Base-by-base conservation (phyloP, 2,329 filamentous ascomycete genomes). In the Diplodia mutila region DNA sequence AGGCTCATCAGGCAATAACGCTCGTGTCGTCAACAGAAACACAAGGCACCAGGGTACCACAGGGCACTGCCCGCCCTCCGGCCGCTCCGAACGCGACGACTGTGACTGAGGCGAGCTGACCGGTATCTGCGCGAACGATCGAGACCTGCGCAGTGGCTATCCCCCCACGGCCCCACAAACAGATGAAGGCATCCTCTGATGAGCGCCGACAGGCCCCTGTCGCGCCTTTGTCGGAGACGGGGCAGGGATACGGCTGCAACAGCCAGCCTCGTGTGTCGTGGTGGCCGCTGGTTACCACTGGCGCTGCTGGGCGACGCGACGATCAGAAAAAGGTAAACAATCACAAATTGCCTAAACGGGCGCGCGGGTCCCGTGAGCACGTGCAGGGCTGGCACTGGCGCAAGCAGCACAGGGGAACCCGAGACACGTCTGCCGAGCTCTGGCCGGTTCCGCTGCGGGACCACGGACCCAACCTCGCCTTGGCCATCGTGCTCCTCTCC, bases 131-230 rank as follows among this genome's bases (percentile, higher is more conserved):
- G 54, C 65, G 32, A 49, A 52, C 42, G 54, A 51, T 54, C 54
- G 48, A 67, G 54, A 61, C 65, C 65, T 51, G 65, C 34, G 25
- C 12, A 23, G 18, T 39, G 53, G 65, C 65, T 65, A n/a, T 32
- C 64, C 51, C 63, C 51, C 53, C 51, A 55, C 61, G 55, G 55
- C 46, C 68, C 54, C 65, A 68, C 74, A 79, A 78, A 73, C 77
- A 63, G 18, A 61, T 21, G 39, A 34, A 61, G 25, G 25, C 57
- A 74, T 78, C 75, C 69, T 73, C 70, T 70, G 73, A 73, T 70
- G 73, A 73, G 73, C 69, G 69, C 74, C 70, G 70, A 75, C 72
- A 72, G 73, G 73, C 75, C 71, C 73, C 71, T 71, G 69, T 70
- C 65, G 69, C 69, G 67, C 71, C 69, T 68, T 66, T 66, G 68